Percentiles rank a stretch among this genome's conserved stretches.
Conservation (phyloP, 1,284 basidiomycete genomes). For the Peniophora sp. region DNA sequence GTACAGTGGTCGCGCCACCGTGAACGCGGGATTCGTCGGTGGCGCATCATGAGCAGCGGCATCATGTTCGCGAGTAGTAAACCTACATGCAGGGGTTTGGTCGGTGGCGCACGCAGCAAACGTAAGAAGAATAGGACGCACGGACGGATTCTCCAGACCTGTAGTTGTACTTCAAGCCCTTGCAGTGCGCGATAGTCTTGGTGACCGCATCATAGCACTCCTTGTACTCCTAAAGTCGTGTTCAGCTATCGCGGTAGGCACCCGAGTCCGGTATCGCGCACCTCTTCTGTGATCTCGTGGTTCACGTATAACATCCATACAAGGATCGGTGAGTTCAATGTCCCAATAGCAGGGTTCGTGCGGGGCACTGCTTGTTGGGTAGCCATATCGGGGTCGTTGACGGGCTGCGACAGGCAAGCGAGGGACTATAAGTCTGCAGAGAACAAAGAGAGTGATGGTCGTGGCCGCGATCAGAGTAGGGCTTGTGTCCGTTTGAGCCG, state of each 20-base stretch:
- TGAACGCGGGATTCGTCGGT: constrained; percentile 64
- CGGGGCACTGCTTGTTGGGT: too few relatives aligned
- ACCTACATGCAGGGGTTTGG: constrained; percentile 30
- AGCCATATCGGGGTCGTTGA: not conserved
- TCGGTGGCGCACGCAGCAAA: not conserved
- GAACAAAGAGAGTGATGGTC: too few relatives aligned
- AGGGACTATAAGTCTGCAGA: too few relatives aligned
- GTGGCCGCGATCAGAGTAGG: too few relatives aligned
- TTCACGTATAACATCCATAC: constrained; percentile 75
- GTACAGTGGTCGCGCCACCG: constrained; percentile 63
- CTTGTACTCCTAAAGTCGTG: constrained; percentile 51
- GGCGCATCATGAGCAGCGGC: constrained; percentile 79
- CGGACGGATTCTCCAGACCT: constrained; percentile 54
- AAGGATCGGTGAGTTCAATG: constrained; percentile 50
- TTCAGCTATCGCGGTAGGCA: not conserved
- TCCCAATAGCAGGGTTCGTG: too few relatives aligned
- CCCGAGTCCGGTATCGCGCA: constrained; percentile 20
- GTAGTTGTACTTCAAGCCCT: constrained; percentile 40
- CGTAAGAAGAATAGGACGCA: constrained; percentile 27
- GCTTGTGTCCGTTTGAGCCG: too few relatives aligned
- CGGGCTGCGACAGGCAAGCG: not conserved
- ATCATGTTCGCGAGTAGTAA: constrained; percentile 63
- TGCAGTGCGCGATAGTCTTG: constrained; percentile 47
- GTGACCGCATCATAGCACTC: constrained; percentile 48
- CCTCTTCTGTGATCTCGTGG: constrained; percentile 59